Base-by-base conservation (phyloP, 192 early-diverging fungal species). In the Physocladia obscura region DNA sequence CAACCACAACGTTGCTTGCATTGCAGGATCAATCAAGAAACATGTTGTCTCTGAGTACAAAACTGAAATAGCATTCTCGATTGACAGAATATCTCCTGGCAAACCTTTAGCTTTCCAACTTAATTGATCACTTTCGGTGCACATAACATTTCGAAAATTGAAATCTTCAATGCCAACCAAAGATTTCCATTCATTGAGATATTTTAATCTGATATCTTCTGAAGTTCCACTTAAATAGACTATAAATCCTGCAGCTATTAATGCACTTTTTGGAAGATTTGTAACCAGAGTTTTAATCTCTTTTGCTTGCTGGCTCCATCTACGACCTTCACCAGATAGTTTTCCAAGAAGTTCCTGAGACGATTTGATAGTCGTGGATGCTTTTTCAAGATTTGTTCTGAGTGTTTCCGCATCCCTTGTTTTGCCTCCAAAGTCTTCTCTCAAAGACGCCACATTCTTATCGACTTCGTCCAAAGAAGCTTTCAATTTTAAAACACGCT, bases 361-460 rank as follows among this genome's bases (percentile, higher is more conserved):
- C 0, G 71, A 48, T 35, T 69, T 48, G 31, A 87, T 86, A 2
- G 74, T 80, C n/a, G 29, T 37, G n/a, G 65, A 62, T 2, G 84
- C 79, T 29, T 74, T 75, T 39, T 83, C 81, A 15, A 88, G 70
- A 61, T 70, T 77, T 0, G 30, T 69, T 8, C 80, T 62, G 5
- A 88, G 52, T 4, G 59, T 67, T 58, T 88, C 85, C 0, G 87
- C 87, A 50, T 88, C 87, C 30, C 87, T 72, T 1, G 84, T 88
- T 52, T 81, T 81, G 2, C 44, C 61, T 2, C 76, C 79, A 78
- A 88, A 88, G 15, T 79, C 77, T 39, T 76, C 78, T 49, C 79
- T 60, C 27, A 87, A 63, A 6, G 49, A 47, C 6, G 75, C 74
- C 0, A 88, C 85, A n/a, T 70, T 83, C 21, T 71, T 64, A 70